Evolutionary conservation across 768 basidiomycete species (phyloP).

Genomic region (Lactarius hengduanensis): DNA sequence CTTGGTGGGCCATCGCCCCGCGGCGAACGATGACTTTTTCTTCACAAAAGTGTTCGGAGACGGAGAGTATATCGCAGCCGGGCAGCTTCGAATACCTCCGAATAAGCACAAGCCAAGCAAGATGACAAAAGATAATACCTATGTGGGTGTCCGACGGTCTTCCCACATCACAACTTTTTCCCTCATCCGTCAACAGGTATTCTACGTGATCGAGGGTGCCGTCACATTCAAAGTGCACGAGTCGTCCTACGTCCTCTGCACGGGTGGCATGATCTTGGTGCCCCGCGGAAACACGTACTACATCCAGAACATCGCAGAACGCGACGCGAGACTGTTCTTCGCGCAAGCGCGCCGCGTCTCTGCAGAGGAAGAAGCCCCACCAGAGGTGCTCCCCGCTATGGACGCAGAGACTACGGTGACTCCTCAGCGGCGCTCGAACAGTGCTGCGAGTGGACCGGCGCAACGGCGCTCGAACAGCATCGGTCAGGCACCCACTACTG

Average conservation of each 20-base stretch:
- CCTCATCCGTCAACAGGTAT: slow-evolving; percentile 46
- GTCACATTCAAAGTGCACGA: slow-evolving; percentile 83
- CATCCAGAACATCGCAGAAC: slow-evolving; percentile 82
- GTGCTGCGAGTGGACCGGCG: slow-evolving; percentile 16
- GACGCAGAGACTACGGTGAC: slow-evolving; percentile 14
- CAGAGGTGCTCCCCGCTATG: slow-evolving; percentile 25
- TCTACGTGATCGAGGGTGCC: slow-evolving; percentile 85
- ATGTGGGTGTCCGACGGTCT: slow-evolving; percentile 50
- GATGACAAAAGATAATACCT: slow-evolving; percentile 89
- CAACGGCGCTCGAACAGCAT: slow-evolving; percentile 23
- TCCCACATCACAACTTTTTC: slow-evolving; percentile 19
- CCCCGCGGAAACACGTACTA: slow-evolving; percentile 94
- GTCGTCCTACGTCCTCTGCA: slow-evolving; percentile 70
- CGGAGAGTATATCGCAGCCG: slow-evolving; percentile 87
- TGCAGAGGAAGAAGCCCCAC: slow-evolving; percentile 33
- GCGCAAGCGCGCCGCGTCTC: slow-evolving; percentile 72
- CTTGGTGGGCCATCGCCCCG: slow-evolving; percentile 60
- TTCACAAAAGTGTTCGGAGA: slow-evolving; percentile 95
- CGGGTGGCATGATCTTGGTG: slow-evolving; percentile 86
- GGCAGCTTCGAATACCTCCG: slow-evolving; percentile 80
- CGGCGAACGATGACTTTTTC: slow-evolving; percentile 66
- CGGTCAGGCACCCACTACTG: slow-evolving; percentile 22
- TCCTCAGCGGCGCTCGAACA: slow-evolving; percentile 22
- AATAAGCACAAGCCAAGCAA: slow-evolving; percentile 83
- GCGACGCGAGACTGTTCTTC: slow-evolving; percentile 85